A percentile compares a stretch with the other conserved stretches of the same genome.
These are phyloP conservation scores for Penicillium pulvis DNA, from an alignment of 495 filamentous ascomycete species.

Conservation along the genomic window DNA sequence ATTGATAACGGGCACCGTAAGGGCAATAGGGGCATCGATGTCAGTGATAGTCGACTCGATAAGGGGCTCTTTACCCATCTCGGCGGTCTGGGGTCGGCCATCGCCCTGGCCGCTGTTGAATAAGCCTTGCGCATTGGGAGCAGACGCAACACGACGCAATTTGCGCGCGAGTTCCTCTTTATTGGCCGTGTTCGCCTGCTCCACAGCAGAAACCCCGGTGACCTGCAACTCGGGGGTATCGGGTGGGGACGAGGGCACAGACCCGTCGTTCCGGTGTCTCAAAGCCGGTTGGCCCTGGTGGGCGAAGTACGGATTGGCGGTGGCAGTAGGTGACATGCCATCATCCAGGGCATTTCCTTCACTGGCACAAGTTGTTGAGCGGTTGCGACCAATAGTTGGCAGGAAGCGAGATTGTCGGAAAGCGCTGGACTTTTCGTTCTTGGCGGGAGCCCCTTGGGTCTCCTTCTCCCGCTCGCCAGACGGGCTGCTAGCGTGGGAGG, in stretches of 20 bases:
- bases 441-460: slow-evolving; percentile 38
- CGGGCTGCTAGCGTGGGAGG: slow-evolving; percentile 40
- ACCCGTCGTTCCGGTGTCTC: slow-evolving; percentile 92
- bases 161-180: slow-evolving; percentile 95
- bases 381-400: slow-evolving; percentile 72
- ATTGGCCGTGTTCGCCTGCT: slow-evolving; percentile 75
- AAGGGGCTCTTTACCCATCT: slow-evolving; percentile 76
- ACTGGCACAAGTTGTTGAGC: slow-evolving; percentile 87
- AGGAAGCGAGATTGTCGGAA: slow-evolving; percentile 86
- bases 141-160: slow-evolving; percentile 88
- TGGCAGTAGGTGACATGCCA: slow-evolving; percentile 84
- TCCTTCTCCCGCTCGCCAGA: slow-evolving; percentile 43
- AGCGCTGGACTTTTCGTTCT: slow-evolving; percentile 58
- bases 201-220: slow-evolving; percentile 68
- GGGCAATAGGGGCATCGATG: slow-evolving; percentile 40
- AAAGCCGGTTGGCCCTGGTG: slow-evolving; percentile 93
- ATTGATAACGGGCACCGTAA: slow-evolving; percentile 46
- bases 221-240: slow-evolving; percentile 82
- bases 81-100: slow-evolving; percentile 76
- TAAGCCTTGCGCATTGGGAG: slow-evolving; percentile 93
- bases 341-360: slow-evolving; percentile 92
- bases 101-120: slow-evolving; percentile 67
- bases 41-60: slow-evolving; percentile 55
- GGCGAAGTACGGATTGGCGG: slow-evolving; percentile 95
- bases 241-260: slow-evolving; percentile 94